Evolutionary conservation across 805 yeast species (phyloP).

Genomic region (Metschnikowia arizonensis): DNA sequence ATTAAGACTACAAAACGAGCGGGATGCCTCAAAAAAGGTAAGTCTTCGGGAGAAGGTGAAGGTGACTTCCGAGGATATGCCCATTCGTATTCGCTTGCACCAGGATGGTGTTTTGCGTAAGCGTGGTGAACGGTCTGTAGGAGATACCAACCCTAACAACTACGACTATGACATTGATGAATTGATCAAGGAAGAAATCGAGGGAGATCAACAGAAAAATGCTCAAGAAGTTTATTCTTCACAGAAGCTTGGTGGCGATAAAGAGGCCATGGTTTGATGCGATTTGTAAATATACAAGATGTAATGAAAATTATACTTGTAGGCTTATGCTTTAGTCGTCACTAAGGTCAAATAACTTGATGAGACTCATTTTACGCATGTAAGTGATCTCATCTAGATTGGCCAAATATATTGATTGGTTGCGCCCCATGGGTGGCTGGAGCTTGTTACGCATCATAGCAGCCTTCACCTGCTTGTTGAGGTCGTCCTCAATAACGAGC

Average conservation of each 20-base stretch:
- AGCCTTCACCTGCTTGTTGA: conserved; percentile 1
- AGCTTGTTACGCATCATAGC: conserved; percentile 2
- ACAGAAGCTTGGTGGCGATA: conserved; percentile 14
- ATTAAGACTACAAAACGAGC: conserved; percentile 13
- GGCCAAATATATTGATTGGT: conserved; percentile 8
- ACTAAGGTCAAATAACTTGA: conserved; percentile 12
- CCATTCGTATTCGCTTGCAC: conserved; percentile 31
- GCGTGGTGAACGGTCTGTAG: conserved; percentile 32
- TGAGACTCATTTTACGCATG: conserved; percentile 14
- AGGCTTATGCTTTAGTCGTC: background rate
- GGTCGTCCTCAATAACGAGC: conserved; percentile 7
- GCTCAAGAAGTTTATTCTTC: conserved; percentile 11
- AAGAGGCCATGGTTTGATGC: conserved; percentile 17
- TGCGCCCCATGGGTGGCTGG: background rate
- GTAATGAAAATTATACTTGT: too few species aligned
- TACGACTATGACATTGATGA: conserved; percentile 45
- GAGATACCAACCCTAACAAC: conserved; percentile 37
- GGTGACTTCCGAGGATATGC: conserved; percentile 36
- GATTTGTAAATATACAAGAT: background rate
- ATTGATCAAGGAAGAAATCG: conserved; percentile 35
- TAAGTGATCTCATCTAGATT: conserved; percentile 13
- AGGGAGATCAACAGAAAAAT: conserved; percentile 17
- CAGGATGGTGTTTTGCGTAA: conserved; percentile 23
- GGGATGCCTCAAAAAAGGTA: conserved; percentile 13
- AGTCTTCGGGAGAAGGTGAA: conserved; percentile 29